These are phyloP conservation scores for Tuber indicum DNA, from an alignment of 495 filamentous ascomycete species.

Conservation along the genomic window DNA sequence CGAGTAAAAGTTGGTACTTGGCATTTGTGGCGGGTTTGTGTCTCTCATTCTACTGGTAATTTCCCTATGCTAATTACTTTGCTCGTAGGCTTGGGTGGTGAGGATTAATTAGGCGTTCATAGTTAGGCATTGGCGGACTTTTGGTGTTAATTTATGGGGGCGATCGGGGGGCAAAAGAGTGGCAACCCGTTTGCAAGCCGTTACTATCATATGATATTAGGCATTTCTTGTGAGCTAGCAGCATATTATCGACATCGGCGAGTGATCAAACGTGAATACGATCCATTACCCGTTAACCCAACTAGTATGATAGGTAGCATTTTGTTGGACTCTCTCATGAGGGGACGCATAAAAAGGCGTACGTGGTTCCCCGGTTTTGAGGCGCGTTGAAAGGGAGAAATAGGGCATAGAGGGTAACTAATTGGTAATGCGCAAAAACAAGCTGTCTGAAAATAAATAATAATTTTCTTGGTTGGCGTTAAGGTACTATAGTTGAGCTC, in stretches of 20 bases:
- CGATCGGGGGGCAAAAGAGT: background rate
- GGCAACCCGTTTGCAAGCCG: background rate
- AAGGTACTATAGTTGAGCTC: too few relatives aligned
- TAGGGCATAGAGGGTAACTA: background rate
- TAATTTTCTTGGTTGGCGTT: background rate
- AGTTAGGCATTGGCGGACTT: background rate
- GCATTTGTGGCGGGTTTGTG: constrained; percentile 55
- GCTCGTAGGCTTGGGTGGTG: background rate
- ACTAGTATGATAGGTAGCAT: background rate
- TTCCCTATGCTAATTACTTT: background rate
- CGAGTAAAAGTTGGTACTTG: constrained; percentile 82
- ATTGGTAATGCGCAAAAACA: background rate
- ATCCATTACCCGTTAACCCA: background rate
- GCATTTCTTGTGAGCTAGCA: background rate
- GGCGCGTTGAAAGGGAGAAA: background rate
- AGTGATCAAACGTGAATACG: background rate
- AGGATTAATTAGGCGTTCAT: background rate
- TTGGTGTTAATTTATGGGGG: background rate
- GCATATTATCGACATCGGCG: background rate
- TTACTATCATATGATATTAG: too few relatives aligned
- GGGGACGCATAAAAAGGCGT: background rate
- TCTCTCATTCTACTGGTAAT: background rate
- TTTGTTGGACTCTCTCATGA: background rate
- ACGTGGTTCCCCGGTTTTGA: background rate
- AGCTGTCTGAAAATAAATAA: background rate